phyloP scores from a whole-genome alignment of 2,329 filamentous ascomycete species.

The Alternaria panax region DNA sequence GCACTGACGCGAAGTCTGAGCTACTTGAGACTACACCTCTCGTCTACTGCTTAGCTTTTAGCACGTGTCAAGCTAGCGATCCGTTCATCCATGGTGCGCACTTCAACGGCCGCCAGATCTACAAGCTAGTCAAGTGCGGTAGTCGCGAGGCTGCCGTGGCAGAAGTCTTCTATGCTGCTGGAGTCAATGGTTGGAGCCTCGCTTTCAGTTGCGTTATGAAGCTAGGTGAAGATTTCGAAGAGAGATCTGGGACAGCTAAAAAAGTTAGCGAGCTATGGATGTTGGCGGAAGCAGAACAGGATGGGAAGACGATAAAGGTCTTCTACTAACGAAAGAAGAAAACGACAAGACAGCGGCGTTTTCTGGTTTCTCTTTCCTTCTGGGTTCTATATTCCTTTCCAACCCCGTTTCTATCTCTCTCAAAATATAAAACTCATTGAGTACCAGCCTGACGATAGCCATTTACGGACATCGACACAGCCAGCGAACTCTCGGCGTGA shows the following conservation, averaged over 20 bases:
- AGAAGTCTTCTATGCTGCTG: conserved; percentile 40
- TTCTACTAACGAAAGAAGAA: conserved; percentile 35
- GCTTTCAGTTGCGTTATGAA: conserved; percentile 43
- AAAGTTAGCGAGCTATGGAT: conserved; percentile 36
- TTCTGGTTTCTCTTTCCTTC: not conserved
- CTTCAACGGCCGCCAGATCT: conserved; percentile 34
- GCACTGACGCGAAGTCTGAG: conserved; percentile 38
- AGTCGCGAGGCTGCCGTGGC: conserved; percentile 41
- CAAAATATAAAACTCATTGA: not conserved
- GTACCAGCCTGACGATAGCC: not conserved
- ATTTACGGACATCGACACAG: not conserved
- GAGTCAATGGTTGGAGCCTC: conserved; percentile 42
- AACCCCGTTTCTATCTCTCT: not conserved
- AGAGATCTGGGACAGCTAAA: conserved; percentile 23
- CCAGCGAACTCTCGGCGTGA: not conserved
- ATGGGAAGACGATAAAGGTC: conserved; percentile 29
- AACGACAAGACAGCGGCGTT: not conserved
- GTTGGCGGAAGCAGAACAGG: conserved; percentile 28
- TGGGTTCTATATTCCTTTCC: not conserved
- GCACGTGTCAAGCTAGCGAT: conserved; percentile 30
- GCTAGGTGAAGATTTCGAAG: conserved; percentile 32
- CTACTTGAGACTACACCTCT: conserved; percentile 32
- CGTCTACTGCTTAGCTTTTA: conserved; percentile 39
- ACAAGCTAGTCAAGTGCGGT: conserved; percentile 43
- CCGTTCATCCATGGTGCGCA: conserved; percentile 16